Conservation (phyloP, 129 eudicot genomes). For the Flaveria sonorensis region DNA sequence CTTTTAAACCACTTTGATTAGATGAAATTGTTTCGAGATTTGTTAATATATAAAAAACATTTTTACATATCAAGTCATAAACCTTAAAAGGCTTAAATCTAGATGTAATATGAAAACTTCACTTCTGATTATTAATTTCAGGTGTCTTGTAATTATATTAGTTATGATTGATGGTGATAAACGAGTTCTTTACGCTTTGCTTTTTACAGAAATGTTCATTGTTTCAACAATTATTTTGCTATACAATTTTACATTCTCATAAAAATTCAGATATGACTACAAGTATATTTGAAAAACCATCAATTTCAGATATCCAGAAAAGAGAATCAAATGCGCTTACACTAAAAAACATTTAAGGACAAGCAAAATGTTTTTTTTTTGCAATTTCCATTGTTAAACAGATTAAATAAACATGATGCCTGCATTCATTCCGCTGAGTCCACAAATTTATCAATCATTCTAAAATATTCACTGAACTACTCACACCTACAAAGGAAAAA, state of each 20-base stretch:
- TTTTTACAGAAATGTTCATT: not conserved
- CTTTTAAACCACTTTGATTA: not conserved
- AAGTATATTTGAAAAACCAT: conserved; percentile 12
- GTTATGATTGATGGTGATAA: not conserved
- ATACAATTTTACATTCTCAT: not conserved
- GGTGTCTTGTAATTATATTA: not conserved
- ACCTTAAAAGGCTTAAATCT: conserved; percentile 3
- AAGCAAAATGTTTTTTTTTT: not conserved
- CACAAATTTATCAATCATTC: conserved; percentile 2
- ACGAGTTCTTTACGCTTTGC: not conserved
- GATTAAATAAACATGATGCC: not conserved
- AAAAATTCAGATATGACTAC: not conserved
- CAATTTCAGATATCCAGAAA: not conserved
- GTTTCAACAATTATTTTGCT: not conserved
- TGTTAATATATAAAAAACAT: not conserved
- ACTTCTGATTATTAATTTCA: not conserved
- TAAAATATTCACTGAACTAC: not conserved
- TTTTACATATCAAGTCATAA: not conserved
- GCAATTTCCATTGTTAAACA: not conserved
- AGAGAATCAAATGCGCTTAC: not conserved
- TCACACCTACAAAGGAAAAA: not conserved
- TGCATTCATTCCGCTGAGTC: not conserved
- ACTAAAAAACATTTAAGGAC: not conserved
- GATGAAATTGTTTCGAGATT: not conserved
- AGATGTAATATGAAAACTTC: not conserved